These are phyloP conservation scores for Gastroboletus turbinatus DNA, from an alignment of 1,284 basidiomycete genomes.

Conservation along the genomic window DNA sequence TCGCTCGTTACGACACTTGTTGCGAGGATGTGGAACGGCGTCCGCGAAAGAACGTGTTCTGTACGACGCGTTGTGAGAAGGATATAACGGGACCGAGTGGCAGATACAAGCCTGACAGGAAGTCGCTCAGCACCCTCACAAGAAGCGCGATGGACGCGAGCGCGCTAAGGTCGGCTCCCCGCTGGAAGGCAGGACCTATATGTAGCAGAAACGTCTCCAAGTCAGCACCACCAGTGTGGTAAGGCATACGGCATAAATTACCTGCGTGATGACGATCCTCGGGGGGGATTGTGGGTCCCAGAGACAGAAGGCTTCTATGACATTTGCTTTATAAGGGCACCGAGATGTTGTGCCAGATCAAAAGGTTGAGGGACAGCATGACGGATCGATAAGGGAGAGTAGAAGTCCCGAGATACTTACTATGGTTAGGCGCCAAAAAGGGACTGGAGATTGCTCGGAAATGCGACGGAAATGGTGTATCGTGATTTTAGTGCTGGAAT, in stretches of 20 bases:
- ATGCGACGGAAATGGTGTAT: constrained; percentile 30
- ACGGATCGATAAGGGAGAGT: constrained; percentile 34
- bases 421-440: constrained; percentile 16
- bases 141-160: constrained; percentile 74
- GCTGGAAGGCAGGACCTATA: constrained; percentile 49
- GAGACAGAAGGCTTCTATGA: constrained; percentile 14
- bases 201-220: constrained; percentile 8
- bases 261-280: constrained; percentile 33
- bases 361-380: constrained; percentile 16
- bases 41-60: constrained; percentile 46
- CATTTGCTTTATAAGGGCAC: constrained; percentile 35
- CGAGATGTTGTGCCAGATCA: constrained; percentile 23
- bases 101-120: constrained; percentile 47
- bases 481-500: constrained; percentile 20
- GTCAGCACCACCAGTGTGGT: constrained; percentile 13
- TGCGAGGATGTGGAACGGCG: constrained; percentile 58
- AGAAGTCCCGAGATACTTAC: constrained; percentile 26
- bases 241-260: constrained; percentile 25
- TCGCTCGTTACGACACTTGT: constrained; percentile 69
- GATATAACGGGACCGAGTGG: not conserved
- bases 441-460: constrained; percentile 23
- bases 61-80: constrained; percentile 13
- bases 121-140: constrained; percentile 58
- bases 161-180: constrained; percentile 66
- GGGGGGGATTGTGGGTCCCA: constrained; percentile 37